Evolutionary conservation across 176 grass and related monocot genomes (phyloP).

Genomic region (Typha latifolia): DNA sequence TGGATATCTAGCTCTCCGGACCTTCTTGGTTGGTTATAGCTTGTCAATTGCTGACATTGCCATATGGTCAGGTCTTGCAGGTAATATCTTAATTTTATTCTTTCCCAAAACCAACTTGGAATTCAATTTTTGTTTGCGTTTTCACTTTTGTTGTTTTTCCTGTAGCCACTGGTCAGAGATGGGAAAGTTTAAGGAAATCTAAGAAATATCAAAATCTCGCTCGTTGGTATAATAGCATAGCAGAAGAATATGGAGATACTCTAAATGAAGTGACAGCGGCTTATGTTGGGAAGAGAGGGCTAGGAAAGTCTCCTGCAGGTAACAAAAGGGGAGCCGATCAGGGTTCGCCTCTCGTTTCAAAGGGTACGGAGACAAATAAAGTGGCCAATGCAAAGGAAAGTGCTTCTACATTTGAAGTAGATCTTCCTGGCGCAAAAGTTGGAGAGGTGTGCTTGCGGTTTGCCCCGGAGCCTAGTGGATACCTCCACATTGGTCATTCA

Average conservation of each 20-base stretch:
- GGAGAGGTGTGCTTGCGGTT: constrained; percentile 77
- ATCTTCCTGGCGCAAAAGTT: constrained; percentile 77
- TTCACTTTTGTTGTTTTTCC: background rate
- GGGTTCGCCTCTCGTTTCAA: constrained; percentile 12
- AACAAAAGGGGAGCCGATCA: constrained; percentile 38
- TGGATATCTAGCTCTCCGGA: constrained; percentile 39
- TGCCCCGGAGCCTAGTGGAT: constrained; percentile 88
- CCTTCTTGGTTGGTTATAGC: constrained; percentile 71
- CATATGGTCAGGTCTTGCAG: constrained; percentile 74
- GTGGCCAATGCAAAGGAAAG: constrained; percentile 16
- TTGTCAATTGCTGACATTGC: constrained; percentile 68
- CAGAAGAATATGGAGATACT: constrained; percentile 29
- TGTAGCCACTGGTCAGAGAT: constrained; percentile 75
- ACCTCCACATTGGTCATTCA: constrained; percentile 85
- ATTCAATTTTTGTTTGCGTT: no score
- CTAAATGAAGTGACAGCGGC: constrained; percentile 53
- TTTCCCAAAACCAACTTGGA: background rate
- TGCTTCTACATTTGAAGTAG: constrained; percentile 44
- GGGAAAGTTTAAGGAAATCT: constrained; percentile 85
- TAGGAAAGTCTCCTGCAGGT: constrained; percentile 66
- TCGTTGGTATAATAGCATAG: constrained; percentile 69
- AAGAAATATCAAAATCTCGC: constrained; percentile 74
- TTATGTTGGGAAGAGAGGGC: constrained; percentile 83
- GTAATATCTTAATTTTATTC: constrained; percentile 18
- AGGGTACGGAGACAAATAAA: constrained; percentile 16